Conservation (phyloP, 208 protist genomes). For the Wallacemonas sp. region DNA sequence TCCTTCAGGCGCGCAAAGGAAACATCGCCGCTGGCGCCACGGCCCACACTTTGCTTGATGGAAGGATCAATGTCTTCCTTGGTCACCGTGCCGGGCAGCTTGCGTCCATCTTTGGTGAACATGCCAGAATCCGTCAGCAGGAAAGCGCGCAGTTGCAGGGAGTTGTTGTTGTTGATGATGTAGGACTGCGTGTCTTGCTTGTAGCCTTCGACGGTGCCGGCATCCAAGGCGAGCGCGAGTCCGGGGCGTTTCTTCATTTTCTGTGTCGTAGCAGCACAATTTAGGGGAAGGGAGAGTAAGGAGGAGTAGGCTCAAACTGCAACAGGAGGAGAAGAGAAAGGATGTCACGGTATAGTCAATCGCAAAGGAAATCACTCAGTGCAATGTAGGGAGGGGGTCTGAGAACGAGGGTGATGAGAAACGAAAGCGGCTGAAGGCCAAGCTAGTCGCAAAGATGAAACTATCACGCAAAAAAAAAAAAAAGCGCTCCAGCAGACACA, state of each 20-base stretch:
- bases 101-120: slow-evolving; percentile 85
- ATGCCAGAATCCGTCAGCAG: slow-evolving; percentile 78
- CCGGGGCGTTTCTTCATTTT: slow-evolving; percentile 60
- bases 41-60: slow-evolving; percentile 62
- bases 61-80: slow-evolving; percentile 81
- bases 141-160: slow-evolving; percentile 84
- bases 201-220: slow-evolving; percentile 59
- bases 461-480: no score
- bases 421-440: no score
- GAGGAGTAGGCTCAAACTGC: background rate
- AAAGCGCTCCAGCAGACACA: background rate
- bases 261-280: no score
- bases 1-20: slow-evolving; percentile 76
- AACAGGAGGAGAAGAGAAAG: background rate
- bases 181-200: slow-evolving; percentile 82
- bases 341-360: no score
- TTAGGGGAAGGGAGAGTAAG: background rate
- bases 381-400: no score
- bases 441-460: no score
- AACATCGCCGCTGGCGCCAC: slow-evolving; percentile 77
- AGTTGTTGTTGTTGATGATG: slow-evolving; percentile 88
- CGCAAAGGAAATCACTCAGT: no score
- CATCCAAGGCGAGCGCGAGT: slow-evolving; percentile 57
- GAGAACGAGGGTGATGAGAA: no score
- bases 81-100: slow-evolving; percentile 65